Evolutionary conservation across 495 filamentous ascomycete species (phyloP).

Genomic region (Penicillium paradoxum): DNA sequence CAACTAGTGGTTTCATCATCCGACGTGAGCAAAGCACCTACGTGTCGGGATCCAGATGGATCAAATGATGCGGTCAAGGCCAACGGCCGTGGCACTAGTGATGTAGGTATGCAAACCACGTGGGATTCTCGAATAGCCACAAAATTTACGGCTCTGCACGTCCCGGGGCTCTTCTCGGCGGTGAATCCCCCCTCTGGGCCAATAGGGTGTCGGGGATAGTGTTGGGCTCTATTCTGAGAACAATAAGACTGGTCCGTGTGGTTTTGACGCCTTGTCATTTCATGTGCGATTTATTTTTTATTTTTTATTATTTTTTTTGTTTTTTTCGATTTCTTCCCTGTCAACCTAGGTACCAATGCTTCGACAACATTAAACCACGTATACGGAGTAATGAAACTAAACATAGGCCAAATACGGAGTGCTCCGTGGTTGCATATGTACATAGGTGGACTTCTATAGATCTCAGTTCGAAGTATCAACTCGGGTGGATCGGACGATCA

Average conservation of each 20-base stretch:
- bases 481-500: constrained; percentile 9
- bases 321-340: background rate
- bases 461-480: constrained; percentile 1
- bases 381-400: too few species aligned
- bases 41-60: constrained; percentile 3
- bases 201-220: background rate
- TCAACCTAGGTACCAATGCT: too few species aligned
- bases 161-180: background rate
- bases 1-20: background rate
- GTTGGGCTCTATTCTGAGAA: background rate
- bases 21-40: constrained; percentile 1
- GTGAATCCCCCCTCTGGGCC: background rate
- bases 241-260: too few species aligned
- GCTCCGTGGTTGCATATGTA: background rate
- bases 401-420: too few species aligned
- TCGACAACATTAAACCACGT: too few species aligned
- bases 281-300: background rate
- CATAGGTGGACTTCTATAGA: background rate
- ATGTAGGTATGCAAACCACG: constrained; percentile 5
- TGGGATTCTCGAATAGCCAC: background rate
- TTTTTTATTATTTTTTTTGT: background rate
- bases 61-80: constrained; percentile 6
- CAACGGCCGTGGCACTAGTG: constrained; percentile 1
- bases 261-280: too few species aligned
- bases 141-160: background rate